Evolutionary conservation across 352 stramenopile species (phyloP).

Genomic region (Phytopythium delawarense): DNA sequence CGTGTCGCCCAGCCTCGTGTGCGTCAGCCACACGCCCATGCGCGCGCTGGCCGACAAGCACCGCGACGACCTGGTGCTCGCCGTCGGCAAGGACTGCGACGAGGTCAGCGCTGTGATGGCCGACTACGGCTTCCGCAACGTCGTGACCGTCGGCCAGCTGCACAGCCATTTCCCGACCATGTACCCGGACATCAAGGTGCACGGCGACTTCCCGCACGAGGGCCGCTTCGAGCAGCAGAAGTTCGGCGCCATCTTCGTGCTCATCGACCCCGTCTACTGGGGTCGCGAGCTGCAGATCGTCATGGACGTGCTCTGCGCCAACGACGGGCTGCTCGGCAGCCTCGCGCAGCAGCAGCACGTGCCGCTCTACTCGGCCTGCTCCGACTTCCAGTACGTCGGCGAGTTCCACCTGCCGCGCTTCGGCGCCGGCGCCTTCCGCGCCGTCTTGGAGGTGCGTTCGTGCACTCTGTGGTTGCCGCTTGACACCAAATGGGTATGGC

Average conservation of each 20-base stretch:
- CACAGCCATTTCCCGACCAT: constrained; percentile 75
- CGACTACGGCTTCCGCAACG: constrained; percentile 81
- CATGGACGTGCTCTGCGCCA: constrained; percentile 68
- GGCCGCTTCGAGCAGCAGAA: constrained; percentile 47
- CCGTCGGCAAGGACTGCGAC: constrained; percentile 73
- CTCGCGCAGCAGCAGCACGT: constrained; percentile 48
- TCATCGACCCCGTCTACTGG: constrained; percentile 80
- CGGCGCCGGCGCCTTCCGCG: constrained; percentile 75
- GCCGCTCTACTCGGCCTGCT: constrained; percentile 82
- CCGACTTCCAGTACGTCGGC: constrained; percentile 85
- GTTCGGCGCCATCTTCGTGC: constrained; percentile 68
- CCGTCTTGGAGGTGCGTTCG: constrained; percentile 44
- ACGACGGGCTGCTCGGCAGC: constrained; percentile 44
- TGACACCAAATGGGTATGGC: not conserved
- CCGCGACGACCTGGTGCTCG: constrained; percentile 67
- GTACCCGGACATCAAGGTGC: constrained; percentile 77
- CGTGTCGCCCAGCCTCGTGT: constrained; percentile 45
- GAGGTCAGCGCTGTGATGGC: constrained; percentile 60
- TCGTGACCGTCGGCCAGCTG: constrained; percentile 71
- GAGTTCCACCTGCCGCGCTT: constrained; percentile 82
- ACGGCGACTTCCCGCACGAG: constrained; percentile 25
- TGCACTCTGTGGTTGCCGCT: no score
- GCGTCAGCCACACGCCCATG: constrained; percentile 85
- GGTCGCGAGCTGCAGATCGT: constrained; percentile 70
- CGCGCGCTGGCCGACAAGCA: constrained; percentile 58